Base-by-base conservation (phyloP, 2,329 filamentous ascomycete species). In the Epichloe hybrida region DNA sequence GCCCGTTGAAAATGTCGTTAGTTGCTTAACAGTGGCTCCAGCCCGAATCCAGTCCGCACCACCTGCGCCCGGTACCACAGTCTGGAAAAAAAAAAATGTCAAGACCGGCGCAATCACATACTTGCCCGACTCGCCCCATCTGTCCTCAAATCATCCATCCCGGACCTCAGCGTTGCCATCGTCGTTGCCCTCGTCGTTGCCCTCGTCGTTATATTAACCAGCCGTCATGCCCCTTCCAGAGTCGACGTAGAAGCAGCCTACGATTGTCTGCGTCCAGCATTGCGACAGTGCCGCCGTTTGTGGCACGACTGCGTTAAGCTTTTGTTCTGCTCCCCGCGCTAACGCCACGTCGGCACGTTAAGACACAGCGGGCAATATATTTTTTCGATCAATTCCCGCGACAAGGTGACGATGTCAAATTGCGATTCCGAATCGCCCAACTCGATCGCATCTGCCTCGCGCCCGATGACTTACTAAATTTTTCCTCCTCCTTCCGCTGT, bases 401-500 rank as follows among this genome's bases (percentile, higher is more conserved):
- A 48, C 42, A 42, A 42, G 52, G 52, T 56, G 52, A 62, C 54
- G 51, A 62, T 61, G 60, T 59, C 55, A 50, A 51, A 54, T 57
- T 51, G 58, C 56, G 53, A 53, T 49, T 54, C 52, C 56, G 57
- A 56, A 50, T 53, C 50, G 51, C 51, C 52, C 44, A 53, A 20
- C 44, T 47, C 55, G 44, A 52, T 53, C 53, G 53, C 52, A 49
- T 51, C 48, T 44, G 38, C 50, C 50, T 52, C 56, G 49, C 50
- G 45, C 44, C 51, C 50, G 51, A 53, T 42, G 46, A 51, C 40
- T n/a, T 42, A 50, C 50, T 54, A 41, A 53, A 23, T 17, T 35
- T 17, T 35, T 17, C 36, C 17, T 41, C 34, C 23, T 2, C 40
- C 8, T 20, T 11, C 11, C 46, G 35, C 46, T 17, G 17, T 37